Conservation (phyloP, 371 early-diverging fungal species). For the Syncephalastrum racemosum region DNA sequence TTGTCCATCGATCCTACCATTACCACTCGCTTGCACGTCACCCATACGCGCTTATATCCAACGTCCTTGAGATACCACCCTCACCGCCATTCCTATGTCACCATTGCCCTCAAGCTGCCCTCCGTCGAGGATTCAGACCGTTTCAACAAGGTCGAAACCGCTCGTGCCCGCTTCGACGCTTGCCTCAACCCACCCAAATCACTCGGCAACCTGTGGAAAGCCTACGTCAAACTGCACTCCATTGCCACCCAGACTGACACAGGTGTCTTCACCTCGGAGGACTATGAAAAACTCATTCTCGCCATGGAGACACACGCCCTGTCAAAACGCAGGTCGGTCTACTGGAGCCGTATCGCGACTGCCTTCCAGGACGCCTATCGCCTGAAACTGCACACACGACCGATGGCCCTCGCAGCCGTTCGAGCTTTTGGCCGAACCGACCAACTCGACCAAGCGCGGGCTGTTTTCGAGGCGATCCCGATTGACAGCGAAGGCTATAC, state of each 20-base stretch:
- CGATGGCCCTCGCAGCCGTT: constrained; percentile 22
- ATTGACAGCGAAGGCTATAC: constrained; percentile 11
- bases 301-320: constrained; percentile 7
- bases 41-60: constrained; percentile 2
- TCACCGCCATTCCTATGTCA: not conserved
- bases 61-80: constrained; percentile 8
- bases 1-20: constrained; percentile 2
- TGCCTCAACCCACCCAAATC: constrained; percentile 7
- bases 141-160: no score
- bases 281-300: constrained; percentile 34
- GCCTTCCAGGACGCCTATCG: constrained; percentile 18
- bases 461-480: constrained; percentile 16
- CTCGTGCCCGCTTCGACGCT: constrained; percentile 6
- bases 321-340: constrained; percentile 15
- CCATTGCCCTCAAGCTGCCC: no score
- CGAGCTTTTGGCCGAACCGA: constrained; percentile 26
- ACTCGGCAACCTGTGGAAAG: constrained; percentile 11
- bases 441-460: constrained; percentile 11
- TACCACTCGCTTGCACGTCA: constrained; percentile 2
- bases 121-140: no score
- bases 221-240: constrained; percentile 11
- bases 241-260: not conserved
- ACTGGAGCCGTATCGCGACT: constrained; percentile 22
- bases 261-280: constrained; percentile 13
- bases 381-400: constrained; percentile 12